A percentile compares a stretch with the other conserved stretches of the same genome.
phyloP scores from a whole-genome alignment of 2,329 filamentous ascomycete species.

The Aspergillus sp. region DNA sequence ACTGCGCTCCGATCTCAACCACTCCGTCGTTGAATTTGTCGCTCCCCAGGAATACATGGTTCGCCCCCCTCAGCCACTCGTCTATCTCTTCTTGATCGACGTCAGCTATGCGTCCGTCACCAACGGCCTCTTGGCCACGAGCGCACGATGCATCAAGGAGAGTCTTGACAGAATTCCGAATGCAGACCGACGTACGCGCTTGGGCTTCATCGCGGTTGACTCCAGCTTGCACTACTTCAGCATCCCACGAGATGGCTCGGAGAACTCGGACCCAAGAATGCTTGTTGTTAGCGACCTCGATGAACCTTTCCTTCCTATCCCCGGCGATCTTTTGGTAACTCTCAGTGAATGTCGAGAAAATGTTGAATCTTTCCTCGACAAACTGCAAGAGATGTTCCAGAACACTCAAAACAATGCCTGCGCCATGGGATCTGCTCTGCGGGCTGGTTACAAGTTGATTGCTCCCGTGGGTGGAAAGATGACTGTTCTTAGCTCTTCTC shows the following conservation, averaged over 20 bases:
- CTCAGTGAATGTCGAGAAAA: constrained; percentile 83
- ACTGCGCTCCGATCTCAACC: constrained; percentile 88
- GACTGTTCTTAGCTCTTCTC: constrained; percentile 79
- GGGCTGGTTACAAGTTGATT: constrained; percentile 93
- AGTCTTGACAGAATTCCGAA: constrained; percentile 98
- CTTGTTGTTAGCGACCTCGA: constrained; percentile 91
- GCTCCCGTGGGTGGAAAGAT: constrained; percentile 93
- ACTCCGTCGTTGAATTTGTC: constrained; percentile 95
- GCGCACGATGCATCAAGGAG: constrained; percentile 87
- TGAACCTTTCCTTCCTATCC: constrained; percentile 92
- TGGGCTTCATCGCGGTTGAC: constrained; percentile 95
- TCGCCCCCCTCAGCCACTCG: constrained; percentile 86
- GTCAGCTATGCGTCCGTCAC: constrained; percentile 88
- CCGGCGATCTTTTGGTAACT: constrained; percentile 84
- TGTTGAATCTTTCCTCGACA: constrained; percentile 84
- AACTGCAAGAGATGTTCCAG: constrained; percentile 94
- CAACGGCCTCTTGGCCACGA: constrained; percentile 85
- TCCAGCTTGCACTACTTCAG: constrained; percentile 94
- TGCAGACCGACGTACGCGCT: constrained; percentile 81
- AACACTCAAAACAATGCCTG: constrained; percentile 84
- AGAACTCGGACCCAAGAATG: constrained; percentile 82
- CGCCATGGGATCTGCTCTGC: constrained; percentile 91
- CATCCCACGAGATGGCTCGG: constrained; percentile 81
- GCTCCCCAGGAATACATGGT: constrained; percentile 99
- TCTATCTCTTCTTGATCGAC: constrained; percentile 93